These are phyloP conservation scores for Aspergillus hancockii DNA, from an alignment of 495 filamentous ascomycete species.

Conservation along the genomic window DNA sequence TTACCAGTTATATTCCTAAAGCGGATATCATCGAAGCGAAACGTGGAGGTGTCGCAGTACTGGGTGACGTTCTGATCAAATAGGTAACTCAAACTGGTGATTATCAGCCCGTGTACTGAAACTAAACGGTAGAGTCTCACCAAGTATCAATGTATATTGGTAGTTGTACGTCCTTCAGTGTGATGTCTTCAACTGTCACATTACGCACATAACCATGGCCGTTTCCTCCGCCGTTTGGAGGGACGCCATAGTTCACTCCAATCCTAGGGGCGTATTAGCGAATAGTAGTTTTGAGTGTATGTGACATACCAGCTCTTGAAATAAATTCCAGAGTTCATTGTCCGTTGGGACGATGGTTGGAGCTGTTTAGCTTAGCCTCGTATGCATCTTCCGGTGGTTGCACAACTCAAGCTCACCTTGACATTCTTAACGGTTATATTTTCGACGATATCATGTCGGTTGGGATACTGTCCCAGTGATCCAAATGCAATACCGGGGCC, in stretches of 20 bases:
- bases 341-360: slow-evolving; percentile 6
- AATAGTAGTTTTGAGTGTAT: not conserved
- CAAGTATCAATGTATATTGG: slow-evolving; percentile 9
- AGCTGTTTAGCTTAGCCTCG: not conserved
- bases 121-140: not conserved
- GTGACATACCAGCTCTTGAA: slow-evolving; percentile 14
- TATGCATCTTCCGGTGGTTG: not conserved
- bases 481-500: slow-evolving; percentile 40
- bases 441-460: slow-evolving; percentile 29
- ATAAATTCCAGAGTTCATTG: slow-evolving; percentile 8
- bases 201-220: slow-evolving; percentile 6
- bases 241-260: slow-evolving; percentile 4
- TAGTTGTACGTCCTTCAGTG: slow-evolving; percentile 2
- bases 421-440: slow-evolving; percentile 32
- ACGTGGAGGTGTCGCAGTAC: slow-evolving; percentile 10
- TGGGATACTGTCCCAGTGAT: slow-evolving; percentile 46
- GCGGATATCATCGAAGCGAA: not conserved
- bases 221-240: slow-evolving; percentile 6
- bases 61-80: slow-evolving; percentile 4
- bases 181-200: slow-evolving; percentile 4
- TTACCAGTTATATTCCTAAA: slow-evolving; percentile 8
- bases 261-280: not conserved
- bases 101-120: not conserved
- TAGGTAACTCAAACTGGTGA: slow-evolving; percentile 6
- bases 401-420: not conserved